Evolutionary conservation across 129 eudicot species (phyloP).

Genomic region (Artemisia annua): DNA sequence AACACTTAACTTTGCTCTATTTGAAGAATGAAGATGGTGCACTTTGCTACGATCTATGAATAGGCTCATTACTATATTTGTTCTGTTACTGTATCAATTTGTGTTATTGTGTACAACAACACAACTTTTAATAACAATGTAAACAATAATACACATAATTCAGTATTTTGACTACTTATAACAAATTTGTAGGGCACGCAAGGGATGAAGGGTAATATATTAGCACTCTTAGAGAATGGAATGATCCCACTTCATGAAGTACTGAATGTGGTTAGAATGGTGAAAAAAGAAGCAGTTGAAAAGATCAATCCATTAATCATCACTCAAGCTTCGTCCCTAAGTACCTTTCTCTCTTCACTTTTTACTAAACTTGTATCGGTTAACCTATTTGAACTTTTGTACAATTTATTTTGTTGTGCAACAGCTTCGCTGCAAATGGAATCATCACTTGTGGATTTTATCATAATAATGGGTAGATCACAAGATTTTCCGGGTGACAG

Average conservation of each 20-base stretch:
- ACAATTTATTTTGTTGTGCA: neutral
- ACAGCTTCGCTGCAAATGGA: conserved; percentile 57
- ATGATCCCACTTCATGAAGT: conserved; percentile 44
- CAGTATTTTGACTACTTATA: neutral
- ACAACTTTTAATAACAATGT: neutral
- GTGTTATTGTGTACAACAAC: neutral
- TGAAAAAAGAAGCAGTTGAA: conserved; percentile 43
- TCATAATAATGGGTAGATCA: conserved; percentile 44
- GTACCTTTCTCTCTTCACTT: conserved; percentile 31
- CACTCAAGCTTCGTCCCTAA: conserved; percentile 58
- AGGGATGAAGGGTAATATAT: conserved; percentile 34
- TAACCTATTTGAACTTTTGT: neutral
- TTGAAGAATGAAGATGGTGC: too few relatives aligned
- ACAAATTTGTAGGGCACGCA: conserved; percentile 33
- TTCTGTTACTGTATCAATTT: neutral
- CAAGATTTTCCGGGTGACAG: conserved; percentile 53
- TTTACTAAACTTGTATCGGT: neutral
- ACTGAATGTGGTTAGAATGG: conserved; percentile 40
- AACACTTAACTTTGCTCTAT: too few relatives aligned
- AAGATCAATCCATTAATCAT: conserved; percentile 50
- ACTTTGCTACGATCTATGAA: too few relatives aligned
- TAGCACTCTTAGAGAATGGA: conserved; percentile 59
- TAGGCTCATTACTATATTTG: too few relatives aligned
- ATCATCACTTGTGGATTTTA: conserved; percentile 53
- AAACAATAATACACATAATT: neutral